phyloP scores from a whole-genome alignment of 306 rosid genomes.

The Lathyrus tuberosus region DNA sequence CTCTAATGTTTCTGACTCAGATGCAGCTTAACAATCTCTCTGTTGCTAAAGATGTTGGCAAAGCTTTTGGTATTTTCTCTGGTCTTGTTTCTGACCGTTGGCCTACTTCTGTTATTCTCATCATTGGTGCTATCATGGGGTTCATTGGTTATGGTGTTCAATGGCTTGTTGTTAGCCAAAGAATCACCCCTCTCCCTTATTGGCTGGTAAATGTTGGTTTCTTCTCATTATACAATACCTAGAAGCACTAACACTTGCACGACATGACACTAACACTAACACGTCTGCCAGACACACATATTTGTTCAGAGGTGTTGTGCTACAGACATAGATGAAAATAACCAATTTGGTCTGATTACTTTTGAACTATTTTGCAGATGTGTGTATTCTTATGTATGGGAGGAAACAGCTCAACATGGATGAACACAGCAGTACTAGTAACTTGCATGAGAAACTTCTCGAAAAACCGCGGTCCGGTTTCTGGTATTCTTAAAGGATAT shows the following conservation, averaged over 20 bases:
- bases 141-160: constrained; percentile 56
- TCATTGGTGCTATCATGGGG: constrained; percentile 48
- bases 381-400: constrained; percentile 56
- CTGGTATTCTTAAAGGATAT: constrained; percentile 54
- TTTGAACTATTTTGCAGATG: constrained; percentile 39
- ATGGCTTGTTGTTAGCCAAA: constrained; percentile 50
- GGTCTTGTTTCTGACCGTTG: constrained; percentile 52
- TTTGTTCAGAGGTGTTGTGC: no score
- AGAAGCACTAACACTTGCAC: no score
- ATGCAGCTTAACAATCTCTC: constrained; percentile 55
- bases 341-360: neutral
- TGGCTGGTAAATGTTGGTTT: constrained; percentile 43
- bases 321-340: neutral
- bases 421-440: constrained; percentile 56
- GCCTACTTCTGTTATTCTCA: constrained; percentile 40
- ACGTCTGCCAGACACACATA: no score
- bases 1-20: constrained; percentile 49
- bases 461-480: constrained; percentile 51
- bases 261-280: no score
- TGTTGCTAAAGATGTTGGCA: constrained; percentile 58
- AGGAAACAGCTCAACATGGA: constrained; percentile 56
- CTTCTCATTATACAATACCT: neutral
- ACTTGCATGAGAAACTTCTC: constrained; percentile 54
- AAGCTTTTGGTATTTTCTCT: constrained; percentile 54
- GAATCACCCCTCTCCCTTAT: constrained; percentile 49